These are phyloP conservation scores for Collariella sp. DNA, from an alignment of 495 filamentous ascomycete species.

Conservation along the genomic window DNA sequence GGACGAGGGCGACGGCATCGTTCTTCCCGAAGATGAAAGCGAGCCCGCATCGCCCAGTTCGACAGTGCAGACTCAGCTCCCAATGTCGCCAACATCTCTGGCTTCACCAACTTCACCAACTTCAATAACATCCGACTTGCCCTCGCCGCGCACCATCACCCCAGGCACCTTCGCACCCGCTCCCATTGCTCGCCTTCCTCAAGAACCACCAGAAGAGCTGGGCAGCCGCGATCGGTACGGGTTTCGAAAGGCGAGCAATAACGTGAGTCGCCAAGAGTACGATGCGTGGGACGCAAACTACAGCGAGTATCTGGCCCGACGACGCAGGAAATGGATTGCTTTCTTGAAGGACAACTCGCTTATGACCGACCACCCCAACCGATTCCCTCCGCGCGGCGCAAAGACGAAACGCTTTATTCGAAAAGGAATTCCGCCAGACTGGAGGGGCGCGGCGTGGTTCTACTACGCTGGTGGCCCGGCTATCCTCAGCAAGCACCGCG, in stretches of 20 bases:
- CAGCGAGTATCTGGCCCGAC: conserved; percentile 54
- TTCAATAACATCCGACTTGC: neutral
- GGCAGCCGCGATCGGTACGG: conserved; percentile 71
- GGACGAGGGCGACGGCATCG: conserved; percentile 18
- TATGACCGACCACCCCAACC: conserved; percentile 56
- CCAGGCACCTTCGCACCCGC: conserved; percentile 13
- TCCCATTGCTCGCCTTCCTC: conserved; percentile 14
- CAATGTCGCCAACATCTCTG: neutral
- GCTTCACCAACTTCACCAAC: conserved; percentile 2
- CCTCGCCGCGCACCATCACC: conserved; percentile 6
- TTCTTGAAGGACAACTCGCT: conserved; percentile 71
- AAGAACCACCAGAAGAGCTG: conserved; percentile 26
- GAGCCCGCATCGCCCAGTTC: conserved; percentile 2
- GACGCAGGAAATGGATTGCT: conserved; percentile 71
- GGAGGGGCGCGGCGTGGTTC: conserved; percentile 92
- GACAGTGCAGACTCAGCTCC: neutral
- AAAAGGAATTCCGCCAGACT: conserved; percentile 92
- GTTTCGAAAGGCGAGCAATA: conserved; percentile 78
- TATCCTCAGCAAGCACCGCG: conserved; percentile 60
- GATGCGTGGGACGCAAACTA: conserved; percentile 74
- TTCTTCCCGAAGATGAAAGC: neutral
- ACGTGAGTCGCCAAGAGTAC: conserved; percentile 67
- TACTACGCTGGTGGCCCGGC: conserved; percentile 89
- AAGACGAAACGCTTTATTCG: conserved; percentile 84
- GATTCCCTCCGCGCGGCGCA: conserved; percentile 69